Conservation (phyloP, 2,329 filamentous ascomycete species). For the Fusarium stilboides region DNA sequence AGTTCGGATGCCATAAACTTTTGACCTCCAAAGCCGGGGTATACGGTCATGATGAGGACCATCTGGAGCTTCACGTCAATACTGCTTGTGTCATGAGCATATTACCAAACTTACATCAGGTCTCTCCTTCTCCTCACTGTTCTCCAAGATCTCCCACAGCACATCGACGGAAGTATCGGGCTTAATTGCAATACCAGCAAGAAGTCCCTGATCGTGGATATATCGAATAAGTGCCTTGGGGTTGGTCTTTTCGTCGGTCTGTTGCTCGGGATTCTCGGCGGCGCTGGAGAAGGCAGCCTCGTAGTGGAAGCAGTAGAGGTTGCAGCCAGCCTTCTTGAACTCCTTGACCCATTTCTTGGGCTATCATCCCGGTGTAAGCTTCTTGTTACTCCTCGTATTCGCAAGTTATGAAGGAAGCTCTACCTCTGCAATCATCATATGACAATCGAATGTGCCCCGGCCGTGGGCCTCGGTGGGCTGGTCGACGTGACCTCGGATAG, state of each 20-base stretch:
- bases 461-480: conserved; percentile 78
- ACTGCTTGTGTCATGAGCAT: not conserved
- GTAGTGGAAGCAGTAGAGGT: conserved; percentile 99
- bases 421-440: conserved; percentile 99
- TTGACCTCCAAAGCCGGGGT: conserved; percentile 97
- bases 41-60: conserved; percentile 98
- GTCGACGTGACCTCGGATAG: conserved; percentile 89
- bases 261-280: conserved; percentile 82
- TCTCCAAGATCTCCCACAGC: conserved; percentile 90
- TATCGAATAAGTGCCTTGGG: conserved; percentile 90
- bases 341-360: conserved; percentile 98
- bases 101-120: conserved; percentile 82
- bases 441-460: conserved; percentile 97
- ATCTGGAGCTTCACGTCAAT: conserved; percentile 72
- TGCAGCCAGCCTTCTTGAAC: conserved; percentile 93
- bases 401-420: conserved; percentile 34
- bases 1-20: conserved; percentile 98
- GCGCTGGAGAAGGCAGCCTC: conserved; percentile 93
- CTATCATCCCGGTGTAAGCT: conserved; percentile 61
- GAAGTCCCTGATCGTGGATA: conserved; percentile 89
- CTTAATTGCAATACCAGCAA: conserved; percentile 96
- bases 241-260: conserved; percentile 79
- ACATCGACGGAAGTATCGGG: conserved; percentile 92
- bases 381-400: not conserved
- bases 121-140: conserved; percentile 77